A percentile compares a stretch with the other conserved stretches of the same genome.
phyloP scores from a whole-genome alignment of 495 filamentous ascomycete genomes.

The Apiosordaria backusii region DNA sequence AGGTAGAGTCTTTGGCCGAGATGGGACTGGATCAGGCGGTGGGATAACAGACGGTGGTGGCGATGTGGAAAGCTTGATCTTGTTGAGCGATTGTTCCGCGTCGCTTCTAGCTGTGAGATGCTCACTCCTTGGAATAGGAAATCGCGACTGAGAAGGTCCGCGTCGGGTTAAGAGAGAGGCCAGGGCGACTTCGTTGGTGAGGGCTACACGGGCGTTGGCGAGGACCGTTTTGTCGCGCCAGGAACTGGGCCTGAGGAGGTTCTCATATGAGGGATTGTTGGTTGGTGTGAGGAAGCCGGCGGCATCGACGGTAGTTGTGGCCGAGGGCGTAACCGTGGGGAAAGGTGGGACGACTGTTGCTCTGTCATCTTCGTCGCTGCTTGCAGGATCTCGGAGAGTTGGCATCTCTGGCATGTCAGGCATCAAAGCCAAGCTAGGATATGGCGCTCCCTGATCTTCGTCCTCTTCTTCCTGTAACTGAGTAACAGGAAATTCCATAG shows the following conservation, averaged over 20 bases:
- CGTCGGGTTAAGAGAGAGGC: constrained; percentile 28
- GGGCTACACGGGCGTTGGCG: constrained; percentile 45
- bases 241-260: constrained; percentile 39
- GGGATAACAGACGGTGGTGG: constrained; percentile 8
- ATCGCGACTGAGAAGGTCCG: constrained; percentile 13
- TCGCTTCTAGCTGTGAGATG: constrained; percentile 36
- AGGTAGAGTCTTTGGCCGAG: constrained; percentile 18
- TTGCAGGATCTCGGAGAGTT: constrained; percentile 14
- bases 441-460: background rate
- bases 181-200: constrained; percentile 40
- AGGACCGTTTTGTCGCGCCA: constrained; percentile 43
- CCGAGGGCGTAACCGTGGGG: background rate
- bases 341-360: constrained; percentile 23
- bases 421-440: background rate
- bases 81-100: constrained; percentile 38
- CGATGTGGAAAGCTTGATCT: constrained; percentile 31
- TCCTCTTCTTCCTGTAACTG: background rate
- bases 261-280: constrained; percentile 32
- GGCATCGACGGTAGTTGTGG: background rate
- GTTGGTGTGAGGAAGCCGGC: background rate
- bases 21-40: constrained; percentile 19
- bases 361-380: background rate
- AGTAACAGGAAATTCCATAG: background rate
- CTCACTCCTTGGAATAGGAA: constrained; percentile 17
- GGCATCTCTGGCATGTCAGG: background rate